phyloP scores from a whole-genome alignment of 805 yeast genomes.

The Candida sonorensis region DNA sequence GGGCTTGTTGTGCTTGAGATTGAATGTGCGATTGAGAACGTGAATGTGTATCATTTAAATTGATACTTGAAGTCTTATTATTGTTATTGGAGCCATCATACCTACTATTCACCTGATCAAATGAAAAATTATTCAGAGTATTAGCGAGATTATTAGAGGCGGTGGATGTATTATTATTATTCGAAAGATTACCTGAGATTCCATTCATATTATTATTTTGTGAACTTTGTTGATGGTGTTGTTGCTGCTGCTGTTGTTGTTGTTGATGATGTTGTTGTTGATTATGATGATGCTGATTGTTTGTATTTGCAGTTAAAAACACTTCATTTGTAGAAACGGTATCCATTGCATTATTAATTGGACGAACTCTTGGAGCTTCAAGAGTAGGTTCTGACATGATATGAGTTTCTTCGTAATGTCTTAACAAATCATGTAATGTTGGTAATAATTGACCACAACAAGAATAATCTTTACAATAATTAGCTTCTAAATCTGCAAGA shows the following conservation, averaged over 20 bases:
- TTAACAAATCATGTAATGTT: constrained; percentile 83
- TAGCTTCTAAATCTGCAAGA: constrained; percentile 88
- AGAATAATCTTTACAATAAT: constrained; percentile 92
- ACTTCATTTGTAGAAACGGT: constrained; percentile 93
- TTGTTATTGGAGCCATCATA: too few species aligned
- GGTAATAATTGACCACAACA: constrained; percentile 94
- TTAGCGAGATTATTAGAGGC: constrained; percentile 6
- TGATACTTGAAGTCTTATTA: constrained; percentile 19
- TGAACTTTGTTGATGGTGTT: too few species aligned
- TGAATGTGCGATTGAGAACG: constrained; percentile 13
- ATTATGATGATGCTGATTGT: constrained; percentile 5
- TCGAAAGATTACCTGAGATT: not conserved
- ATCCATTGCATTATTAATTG: constrained; percentile 57
- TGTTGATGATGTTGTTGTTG: too few species aligned
- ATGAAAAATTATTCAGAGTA: constrained; percentile 15
- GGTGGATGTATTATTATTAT: too few species aligned
- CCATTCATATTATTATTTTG: not conserved
- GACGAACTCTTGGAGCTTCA: constrained; percentile 36
- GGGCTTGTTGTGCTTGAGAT: constrained; percentile 22
- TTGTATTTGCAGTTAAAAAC: constrained; percentile 41
- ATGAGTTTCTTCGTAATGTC: constrained; percentile 96
- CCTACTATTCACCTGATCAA: too few species aligned
- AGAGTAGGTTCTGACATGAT: constrained; percentile 49
- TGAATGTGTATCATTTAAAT: constrained; percentile 10
- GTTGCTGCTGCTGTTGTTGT: too few species aligned